Base-by-base conservation (phyloP, 2,329 filamentous ascomycete genomes). In the Davidsoniella eucalypti region DNA sequence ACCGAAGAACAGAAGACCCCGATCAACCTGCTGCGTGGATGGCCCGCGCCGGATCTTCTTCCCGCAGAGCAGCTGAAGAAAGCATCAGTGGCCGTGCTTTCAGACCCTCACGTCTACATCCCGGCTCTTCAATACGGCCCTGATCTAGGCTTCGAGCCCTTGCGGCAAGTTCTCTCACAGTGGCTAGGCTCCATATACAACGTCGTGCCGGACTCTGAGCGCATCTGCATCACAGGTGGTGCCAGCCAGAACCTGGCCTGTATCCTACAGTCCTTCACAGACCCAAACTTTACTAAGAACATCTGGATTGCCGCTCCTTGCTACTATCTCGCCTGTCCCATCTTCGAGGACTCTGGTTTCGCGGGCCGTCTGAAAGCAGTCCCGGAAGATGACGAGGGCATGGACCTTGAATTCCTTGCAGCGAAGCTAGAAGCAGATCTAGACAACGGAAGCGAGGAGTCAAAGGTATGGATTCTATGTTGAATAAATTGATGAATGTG, bases 261-360 rank as follows among this genome's bases (percentile, higher is more conserved):
- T 58, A 67, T 94, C 3, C 66, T 94, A 46, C 77, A 83, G 62
- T 83, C 83, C 26, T 94, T 83, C 60, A 84, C 86, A 0, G 88
- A 94, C 61, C 83, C 85, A 1, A 64, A 69, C 2, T 82, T 80
- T 59, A 94, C 88, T 1, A 69, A 74, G 43, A 77, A 77, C 56
- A 70, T 94, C 8, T 94, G 85, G 83, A 75, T 88, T 64, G 78
- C 87, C 1, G 78, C 82, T 17, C 88, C 88, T 4, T 82, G 82
- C 44, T 94, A 94, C 61, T 84, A 86, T 63, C 69, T 94, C n/a
- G 84, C 80, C 0, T 87, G 84, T 59, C 73, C 80, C n/a, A 84
- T 94, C 51, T 87, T 94, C 59, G 79, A 84, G 52, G 88, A 95
- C 63, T 71, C 80, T 4, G 83, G 86, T 1, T 87, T 94, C 56